These are phyloP conservation scores for Botrytis porri DNA, from an alignment of 2,329 filamentous ascomycete genomes.

Conservation along the genomic window DNA sequence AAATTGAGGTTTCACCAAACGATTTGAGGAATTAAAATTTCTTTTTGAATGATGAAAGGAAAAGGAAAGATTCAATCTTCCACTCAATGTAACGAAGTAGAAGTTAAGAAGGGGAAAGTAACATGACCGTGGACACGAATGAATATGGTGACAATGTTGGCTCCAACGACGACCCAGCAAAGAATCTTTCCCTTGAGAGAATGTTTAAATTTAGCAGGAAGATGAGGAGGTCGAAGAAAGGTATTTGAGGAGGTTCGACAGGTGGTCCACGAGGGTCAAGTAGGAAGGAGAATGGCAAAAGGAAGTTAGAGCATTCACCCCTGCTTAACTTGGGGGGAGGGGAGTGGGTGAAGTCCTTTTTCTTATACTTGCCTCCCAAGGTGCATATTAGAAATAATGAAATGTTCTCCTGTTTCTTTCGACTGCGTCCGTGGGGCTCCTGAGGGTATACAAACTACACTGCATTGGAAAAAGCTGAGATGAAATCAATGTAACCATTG, in stretches of 20 bases:
- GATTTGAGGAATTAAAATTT: neutral
- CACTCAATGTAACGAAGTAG: neutral
- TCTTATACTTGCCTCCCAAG: neutral
- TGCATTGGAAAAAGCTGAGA: constrained; percentile 9
- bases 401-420: neutral
- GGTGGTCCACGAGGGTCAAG: neutral
- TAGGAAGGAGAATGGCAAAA: neutral
- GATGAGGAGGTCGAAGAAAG: neutral
- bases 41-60: neutral
- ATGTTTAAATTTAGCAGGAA: neutral
- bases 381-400: neutral
- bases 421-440: neutral
- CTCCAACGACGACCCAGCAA: neutral
- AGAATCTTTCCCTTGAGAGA: neutral
- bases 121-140: neutral
- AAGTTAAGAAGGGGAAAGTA: neutral
- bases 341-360: neutral
- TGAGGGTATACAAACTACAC: neutral
- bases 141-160: neutral
- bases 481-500: neutral
- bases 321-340: neutral
- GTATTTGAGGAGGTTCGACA: neutral
- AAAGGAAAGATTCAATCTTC: constrained; percentile 6
- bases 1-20: constrained; percentile 7
- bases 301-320: neutral